Evolutionary conservation across 139 green algal species (phyloP).

Genomic region (Chlamydomonas asymmetrica): DNA sequence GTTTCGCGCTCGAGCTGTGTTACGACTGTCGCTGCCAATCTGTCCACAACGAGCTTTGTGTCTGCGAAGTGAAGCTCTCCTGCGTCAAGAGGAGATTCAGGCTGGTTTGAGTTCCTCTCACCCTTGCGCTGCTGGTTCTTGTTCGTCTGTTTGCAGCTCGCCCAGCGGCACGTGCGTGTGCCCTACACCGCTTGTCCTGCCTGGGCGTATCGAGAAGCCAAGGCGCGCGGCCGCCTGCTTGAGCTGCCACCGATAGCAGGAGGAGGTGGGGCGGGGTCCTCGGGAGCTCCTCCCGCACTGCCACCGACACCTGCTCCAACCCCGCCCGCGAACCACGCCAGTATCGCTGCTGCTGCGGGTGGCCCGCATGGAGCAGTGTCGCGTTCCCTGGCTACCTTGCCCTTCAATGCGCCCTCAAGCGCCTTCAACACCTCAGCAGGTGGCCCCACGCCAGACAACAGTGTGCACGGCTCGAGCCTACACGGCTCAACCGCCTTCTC

Average conservation of each 20-base stretch:
- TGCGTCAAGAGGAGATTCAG: not conserved
- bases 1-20: not conserved
- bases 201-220: slow-evolving; percentile 25
- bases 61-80: not conserved
- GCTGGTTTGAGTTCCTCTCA: not conserved
- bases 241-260: slow-evolving; percentile 21
- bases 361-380: no score
- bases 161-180: slow-evolving; percentile 21
- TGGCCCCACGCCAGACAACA: no score
- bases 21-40: not conserved
- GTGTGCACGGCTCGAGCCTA: no score
- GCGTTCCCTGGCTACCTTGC: no score
- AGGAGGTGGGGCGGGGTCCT: no score
- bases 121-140: not conserved
- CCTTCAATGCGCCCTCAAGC: no score
- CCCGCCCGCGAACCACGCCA: not conserved
- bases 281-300: no score
- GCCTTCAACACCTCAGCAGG: no score
- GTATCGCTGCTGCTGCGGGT: slow-evolving; percentile 1
- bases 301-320: no score
- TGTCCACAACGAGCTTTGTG: not conserved
- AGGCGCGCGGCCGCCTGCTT: slow-evolving; percentile 7
- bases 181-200: slow-evolving; percentile 20
- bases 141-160: slow-evolving; percentile 4
- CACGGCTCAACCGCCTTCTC: no score